These are phyloP conservation scores for Microsporum canis DNA, from an alignment of 2,329 filamentous ascomycete genomes.

Conservation along the genomic window DNA sequence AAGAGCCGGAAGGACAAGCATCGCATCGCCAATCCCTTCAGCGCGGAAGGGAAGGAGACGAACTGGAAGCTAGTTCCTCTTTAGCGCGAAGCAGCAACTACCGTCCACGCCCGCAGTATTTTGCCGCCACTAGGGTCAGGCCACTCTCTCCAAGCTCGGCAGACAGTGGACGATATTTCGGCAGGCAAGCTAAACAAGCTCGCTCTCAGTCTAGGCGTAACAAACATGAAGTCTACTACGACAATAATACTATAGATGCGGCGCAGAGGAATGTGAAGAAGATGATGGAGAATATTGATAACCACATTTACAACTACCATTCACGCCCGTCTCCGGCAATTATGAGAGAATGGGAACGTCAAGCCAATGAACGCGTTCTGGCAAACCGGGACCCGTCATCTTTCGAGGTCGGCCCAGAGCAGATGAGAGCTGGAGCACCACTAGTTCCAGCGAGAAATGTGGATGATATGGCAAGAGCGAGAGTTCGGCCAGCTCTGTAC, in stretches of 20 bases:
- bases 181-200: conserved; percentile 56
- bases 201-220: conserved; percentile 49
- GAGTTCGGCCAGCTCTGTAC: conserved; percentile 7
- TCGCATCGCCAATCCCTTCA: background rate
- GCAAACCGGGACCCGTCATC: background rate
- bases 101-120: background rate
- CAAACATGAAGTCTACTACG: conserved; percentile 56
- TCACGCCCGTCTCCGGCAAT: conserved; percentile 9
- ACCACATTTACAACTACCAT: conserved; percentile 49
- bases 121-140: conserved; percentile 38
- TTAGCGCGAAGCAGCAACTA: background rate
- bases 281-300: conserved; percentile 62
- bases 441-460: conserved; percentile 60
- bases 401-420: background rate
- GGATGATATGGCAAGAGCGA: conserved; percentile 55
- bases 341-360: conserved; percentile 10
- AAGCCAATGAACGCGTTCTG: conserved; percentile 7
- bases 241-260: conserved; percentile 54
- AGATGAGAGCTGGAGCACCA: background rate
- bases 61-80: background rate
- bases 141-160: conserved; percentile 55
- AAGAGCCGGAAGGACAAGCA: background rate
- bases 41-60: background rate
- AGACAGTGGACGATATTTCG: conserved; percentile 42
- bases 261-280: conserved; percentile 70